Evolutionary conservation across 2,329 filamentous ascomycete species (phyloP), one percentile per base, ranked within the genome.

Genomic region (Pseudogymnoascus sp.): DNA sequence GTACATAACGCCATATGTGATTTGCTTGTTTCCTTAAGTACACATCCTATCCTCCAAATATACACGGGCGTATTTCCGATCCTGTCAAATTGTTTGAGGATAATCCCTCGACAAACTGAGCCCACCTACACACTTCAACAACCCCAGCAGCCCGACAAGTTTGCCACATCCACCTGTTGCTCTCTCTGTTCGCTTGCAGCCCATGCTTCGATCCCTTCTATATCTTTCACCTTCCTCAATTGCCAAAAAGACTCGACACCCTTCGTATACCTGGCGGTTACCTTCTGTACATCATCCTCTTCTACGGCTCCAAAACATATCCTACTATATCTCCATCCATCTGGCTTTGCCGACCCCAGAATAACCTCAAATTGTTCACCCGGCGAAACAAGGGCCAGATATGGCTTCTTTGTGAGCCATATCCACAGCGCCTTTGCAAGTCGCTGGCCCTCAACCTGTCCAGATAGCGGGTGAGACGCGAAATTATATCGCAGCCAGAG

Each of bases 251-350:
- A 81, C 63, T 85, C 81, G 18, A 90, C 81, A 0, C 87, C 91
- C 35, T 85, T 79, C 0, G 83, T 85, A 68, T 95, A 86, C 25
- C 87, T 75, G 70, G 82, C 75, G 6, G 83, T 85, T 64, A 86
- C 84, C 4, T 74, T 74, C 22, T 80, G 81, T 4, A 96, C 77
- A 39, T 88, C 83, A 38, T 87, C 85, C 60, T 87, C 87, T n/a
- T 83, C 79, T 74, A 92, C 87, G 1, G 92, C 90, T 1, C 90
- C 91, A 75, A 96, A 97, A 74, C 90, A 96, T 36, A 97, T 70
- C 12, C 92, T 79, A 72, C 86, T 86, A 71, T 87, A 93, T 66
- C 82, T 81, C 85, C 87, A 92, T 2, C 85, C 87, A 41, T 82
- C 77, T 61, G 78, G 74, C 4, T 78, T 75, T 14, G 73, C 70